A percentile compares a stretch with the other conserved stretches of the same genome.
These are phyloP conservation scores for Testicularia cyperi DNA, from an alignment of 1,284 basidiomycete genomes.

Conservation along the genomic window DNA sequence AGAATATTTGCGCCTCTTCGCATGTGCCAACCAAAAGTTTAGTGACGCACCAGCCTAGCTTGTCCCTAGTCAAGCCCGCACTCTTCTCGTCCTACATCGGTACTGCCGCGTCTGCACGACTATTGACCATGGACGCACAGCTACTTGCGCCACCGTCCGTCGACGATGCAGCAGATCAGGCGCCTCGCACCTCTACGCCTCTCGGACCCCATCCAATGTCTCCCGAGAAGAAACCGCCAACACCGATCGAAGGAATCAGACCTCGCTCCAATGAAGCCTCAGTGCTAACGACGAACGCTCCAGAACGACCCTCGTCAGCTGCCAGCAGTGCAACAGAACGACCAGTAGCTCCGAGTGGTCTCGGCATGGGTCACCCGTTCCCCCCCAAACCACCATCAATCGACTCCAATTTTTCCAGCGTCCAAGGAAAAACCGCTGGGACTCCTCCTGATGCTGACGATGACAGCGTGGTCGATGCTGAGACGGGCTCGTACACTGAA, in stretches of 20 bases:
- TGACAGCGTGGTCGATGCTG: constrained; percentile 1
- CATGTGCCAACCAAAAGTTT: too few relatives aligned
- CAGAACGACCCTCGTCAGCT: constrained; percentile 4
- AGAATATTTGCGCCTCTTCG: too few relatives aligned
- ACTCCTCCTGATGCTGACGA: constrained; percentile 12
- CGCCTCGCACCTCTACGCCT: constrained; percentile 1
- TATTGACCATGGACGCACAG: background rate
- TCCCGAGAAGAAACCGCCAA: constrained; percentile 1
- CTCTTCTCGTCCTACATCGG: too few relatives aligned
- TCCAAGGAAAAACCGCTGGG: constrained; percentile 35
- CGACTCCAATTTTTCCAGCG: constrained; percentile 40
- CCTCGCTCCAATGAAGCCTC: too few relatives aligned
- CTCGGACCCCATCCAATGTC: constrained; percentile 2
- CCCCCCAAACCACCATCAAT: constrained; percentile 18
- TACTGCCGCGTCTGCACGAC: too few relatives aligned
- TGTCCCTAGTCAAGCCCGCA: too few relatives aligned
- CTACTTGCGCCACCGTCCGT: background rate
- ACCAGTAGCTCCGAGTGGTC: background rate
- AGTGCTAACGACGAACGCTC: too few relatives aligned
- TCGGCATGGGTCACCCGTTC: background rate
- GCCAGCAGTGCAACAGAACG: constrained; percentile 17
- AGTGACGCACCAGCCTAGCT: too few relatives aligned
- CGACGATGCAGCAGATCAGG: too few relatives aligned
- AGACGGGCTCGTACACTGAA: too few relatives aligned
- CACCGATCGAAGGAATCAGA: background rate